Evolutionary conservation across 2,329 filamentous ascomycete species (phyloP), one percentile per base, ranked within the genome.

Genomic region (Cercospora beticola): DNA sequence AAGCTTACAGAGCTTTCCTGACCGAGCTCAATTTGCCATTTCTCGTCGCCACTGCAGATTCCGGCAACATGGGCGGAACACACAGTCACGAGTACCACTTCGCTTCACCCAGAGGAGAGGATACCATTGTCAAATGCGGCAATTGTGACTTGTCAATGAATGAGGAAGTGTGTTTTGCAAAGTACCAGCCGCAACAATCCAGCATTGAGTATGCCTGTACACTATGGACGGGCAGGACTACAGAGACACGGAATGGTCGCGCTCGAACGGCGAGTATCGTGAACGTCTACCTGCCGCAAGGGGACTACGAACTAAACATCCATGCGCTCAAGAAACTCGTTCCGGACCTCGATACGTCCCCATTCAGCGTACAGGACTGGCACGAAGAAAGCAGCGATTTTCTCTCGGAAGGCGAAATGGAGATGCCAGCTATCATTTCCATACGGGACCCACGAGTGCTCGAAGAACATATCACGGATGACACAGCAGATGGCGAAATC

Each of bases 1-100:
- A 80, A 43, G 90, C 91, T 1, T 99, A 99, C 78, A 84, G 83
- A 12, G 85, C 85, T 18, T 86, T 99, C 62, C 96, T 99, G 75
- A 82, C 91, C 56, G 92, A 96, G 68, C 83, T 99, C 36, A 93
- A 90, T 72, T 79, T 99, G 14, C 93, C 93, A 0, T 92, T 95
- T 72, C 79, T 97, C 0, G 89, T 96, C 21, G 94, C 94, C 1
- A 89, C 92, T 74, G 95, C 95, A 6, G 94, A 94, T 78, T 97
- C 94, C 0, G 95, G 95, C n/a, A 92, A 93, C 72, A 99, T 99
- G 87, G 95, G 95, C 33, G 95, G 95, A 12, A 90, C 90, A 72
- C 81, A 97, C 43, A 98, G 94, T 78, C 95, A 99, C 78, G 95
- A 99, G 76, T 99, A 96, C 77, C 95, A 97, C 77, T 90, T 97